phyloP scores from a whole-genome alignment of 176 grass and related monocot genomes.

The Thalia dealbata region DNA sequence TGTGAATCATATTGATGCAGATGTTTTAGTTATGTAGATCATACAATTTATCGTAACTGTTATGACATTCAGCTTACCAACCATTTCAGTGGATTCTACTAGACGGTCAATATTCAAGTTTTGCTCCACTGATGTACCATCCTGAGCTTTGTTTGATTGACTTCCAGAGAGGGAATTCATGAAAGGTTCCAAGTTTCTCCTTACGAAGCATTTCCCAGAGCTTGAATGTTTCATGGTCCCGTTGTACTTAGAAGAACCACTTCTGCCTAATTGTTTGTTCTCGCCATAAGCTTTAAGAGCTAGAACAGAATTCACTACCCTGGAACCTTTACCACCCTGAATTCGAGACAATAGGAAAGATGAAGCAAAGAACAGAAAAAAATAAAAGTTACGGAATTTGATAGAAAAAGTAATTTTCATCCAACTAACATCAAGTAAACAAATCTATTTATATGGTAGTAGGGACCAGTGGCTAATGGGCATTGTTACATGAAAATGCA shows the following conservation, averaged over 20 bases:
- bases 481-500: neutral
- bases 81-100: slow-evolving; percentile 50
- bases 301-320: slow-evolving; percentile 78
- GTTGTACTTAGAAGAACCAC: slow-evolving; percentile 47
- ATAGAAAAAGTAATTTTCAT: neutral
- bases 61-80: slow-evolving; percentile 24
- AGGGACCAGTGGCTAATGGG: neutral
- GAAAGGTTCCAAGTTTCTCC: slow-evolving; percentile 83
- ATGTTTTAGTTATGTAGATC: neutral
- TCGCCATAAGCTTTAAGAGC: slow-evolving; percentile 63
- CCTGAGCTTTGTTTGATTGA: slow-evolving; percentile 50
- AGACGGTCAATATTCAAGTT: slow-evolving; percentile 46
- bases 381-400: neutral
- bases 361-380: neutral
- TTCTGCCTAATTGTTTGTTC: slow-evolving; percentile 46
- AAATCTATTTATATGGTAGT: too few species aligned
- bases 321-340: slow-evolving; percentile 76
- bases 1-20: slow-evolving; percentile 28
- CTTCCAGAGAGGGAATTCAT: slow-evolving; percentile 49
- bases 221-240: slow-evolving; percentile 44
- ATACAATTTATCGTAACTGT: neutral
- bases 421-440: neutral
- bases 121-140: slow-evolving; percentile 49
- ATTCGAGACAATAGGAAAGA: neutral
- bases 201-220: slow-evolving; percentile 35